These are phyloP conservation scores for Alternaria tenuissima DNA, from an alignment of 2,329 filamentous ascomycete species.

Conservation along the genomic window DNA sequence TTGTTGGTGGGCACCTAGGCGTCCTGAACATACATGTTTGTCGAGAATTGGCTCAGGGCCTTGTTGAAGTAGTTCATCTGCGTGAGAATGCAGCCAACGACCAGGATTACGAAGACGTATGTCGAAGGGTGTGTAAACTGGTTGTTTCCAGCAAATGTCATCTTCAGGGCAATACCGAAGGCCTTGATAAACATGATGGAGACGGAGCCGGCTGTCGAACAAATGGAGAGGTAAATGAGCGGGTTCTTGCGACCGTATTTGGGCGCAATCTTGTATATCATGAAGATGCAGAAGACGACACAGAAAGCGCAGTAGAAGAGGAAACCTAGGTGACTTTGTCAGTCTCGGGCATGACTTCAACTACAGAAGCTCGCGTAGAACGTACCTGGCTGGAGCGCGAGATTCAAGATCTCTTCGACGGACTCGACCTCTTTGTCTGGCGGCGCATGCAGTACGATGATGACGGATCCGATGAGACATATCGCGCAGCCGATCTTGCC, in stretches of 20 bases:
- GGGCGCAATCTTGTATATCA: slow-evolving; percentile 96
- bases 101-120: slow-evolving; percentile 96
- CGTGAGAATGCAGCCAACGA: slow-evolving; percentile 90
- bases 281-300: slow-evolving; percentile 82
- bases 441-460: slow-evolving; percentile 96
- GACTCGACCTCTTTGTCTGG: slow-evolving; percentile 90
- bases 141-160: slow-evolving; percentile 91
- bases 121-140: slow-evolving; percentile 95
- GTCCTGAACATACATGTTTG: slow-evolving; percentile 79
- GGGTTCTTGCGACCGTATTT: slow-evolving; percentile 93
- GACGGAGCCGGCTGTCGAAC: slow-evolving; percentile 94
- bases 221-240: slow-evolving; percentile 95
- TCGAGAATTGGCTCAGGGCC: slow-evolving; percentile 93
- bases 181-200: slow-evolving; percentile 99
- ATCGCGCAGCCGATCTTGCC: slow-evolving; percentile 96
- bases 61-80: slow-evolving; percentile 99
- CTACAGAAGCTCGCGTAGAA: slow-evolving; percentile 26
- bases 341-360: slow-evolving; percentile 12
- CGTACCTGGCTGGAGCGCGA: slow-evolving; percentile 88
- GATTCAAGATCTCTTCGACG: slow-evolving; percentile 89
- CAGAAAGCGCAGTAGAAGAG: slow-evolving; percentile 84
- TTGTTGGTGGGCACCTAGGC: background rate
- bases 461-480: slow-evolving; percentile 93
- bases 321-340: slow-evolving; percentile 69
- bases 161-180: slow-evolving; percentile 95